These are phyloP conservation scores for maize (Zea mays) DNA, from an alignment of 176 grass and related monocot species.

Conservation along the genomic window DNA sequence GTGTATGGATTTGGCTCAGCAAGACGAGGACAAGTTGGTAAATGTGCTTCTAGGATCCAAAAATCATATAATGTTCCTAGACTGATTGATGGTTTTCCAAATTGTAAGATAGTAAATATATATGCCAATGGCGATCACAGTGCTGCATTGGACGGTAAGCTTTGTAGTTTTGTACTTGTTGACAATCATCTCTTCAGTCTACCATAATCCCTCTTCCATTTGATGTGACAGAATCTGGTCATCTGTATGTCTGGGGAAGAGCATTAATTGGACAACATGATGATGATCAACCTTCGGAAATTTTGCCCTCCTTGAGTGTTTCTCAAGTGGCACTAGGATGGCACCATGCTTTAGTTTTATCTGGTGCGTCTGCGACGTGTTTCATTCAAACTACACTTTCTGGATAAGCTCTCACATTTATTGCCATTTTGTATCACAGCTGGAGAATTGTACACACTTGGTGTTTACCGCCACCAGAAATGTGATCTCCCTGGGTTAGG, in stretches of 20 bases:
- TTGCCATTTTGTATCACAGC: conserved; percentile 38
- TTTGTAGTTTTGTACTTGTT: conserved; percentile 21
- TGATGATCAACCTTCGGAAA: conserved; percentile 49
- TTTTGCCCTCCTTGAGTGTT: conserved; percentile 45
- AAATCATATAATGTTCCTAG: conserved; percentile 62
- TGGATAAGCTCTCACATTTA: conserved; percentile 21
- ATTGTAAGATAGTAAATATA: conserved; percentile 55
- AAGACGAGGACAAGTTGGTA: conserved; percentile 84
- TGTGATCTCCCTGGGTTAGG: conserved; percentile 17
- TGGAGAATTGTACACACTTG: conserved; percentile 72
- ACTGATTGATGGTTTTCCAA: conserved; percentile 64
- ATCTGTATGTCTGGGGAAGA: conserved; percentile 88
- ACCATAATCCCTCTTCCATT: conserved; percentile 27
- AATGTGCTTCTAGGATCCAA: conserved; percentile 39
- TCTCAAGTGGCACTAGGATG: conserved; percentile 91
- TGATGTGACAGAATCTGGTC: conserved; percentile 54
- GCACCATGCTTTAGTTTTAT: conserved; percentile 83
- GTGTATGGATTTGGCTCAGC: conserved; percentile 85
- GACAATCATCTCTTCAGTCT: conserved; percentile 1
- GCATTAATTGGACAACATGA: conserved; percentile 55
- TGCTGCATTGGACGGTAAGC: conserved; percentile 79
- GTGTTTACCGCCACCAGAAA: conserved; percentile 69
- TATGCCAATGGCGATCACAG: conserved; percentile 95
- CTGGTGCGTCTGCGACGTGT: conserved; percentile 49
- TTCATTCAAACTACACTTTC: conserved; percentile 28